These are phyloP conservation scores for Trichoderma gamsii DNA, from an alignment of 495 filamentous ascomycete genomes.

Conservation along the genomic window DNA sequence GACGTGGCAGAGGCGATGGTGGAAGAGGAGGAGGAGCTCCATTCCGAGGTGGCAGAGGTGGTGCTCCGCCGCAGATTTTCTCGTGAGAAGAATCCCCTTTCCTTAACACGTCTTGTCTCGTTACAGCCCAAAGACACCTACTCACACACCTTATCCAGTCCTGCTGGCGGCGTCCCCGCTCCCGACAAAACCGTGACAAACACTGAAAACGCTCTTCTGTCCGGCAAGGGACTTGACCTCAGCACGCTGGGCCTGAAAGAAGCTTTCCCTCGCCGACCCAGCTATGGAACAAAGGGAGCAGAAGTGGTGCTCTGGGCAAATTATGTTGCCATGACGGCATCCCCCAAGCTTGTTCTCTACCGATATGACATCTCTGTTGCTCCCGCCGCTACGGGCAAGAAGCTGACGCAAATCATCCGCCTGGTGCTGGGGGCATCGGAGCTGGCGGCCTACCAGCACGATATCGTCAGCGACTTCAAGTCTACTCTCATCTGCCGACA, in stretches of 20 bases:
- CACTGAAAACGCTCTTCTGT: background rate
- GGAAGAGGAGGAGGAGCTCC: background rate
- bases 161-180: background rate
- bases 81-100: background rate
- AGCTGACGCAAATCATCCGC: slow-evolving; percentile 41
- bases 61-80: background rate
- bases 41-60: background rate
- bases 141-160: background rate
- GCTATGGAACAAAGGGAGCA: slow-evolving; percentile 43
- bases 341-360: slow-evolving; percentile 31
- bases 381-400: slow-evolving; percentile 34
- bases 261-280: slow-evolving; percentile 37
- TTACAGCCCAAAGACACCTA: background rate
- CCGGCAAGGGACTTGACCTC: background rate
- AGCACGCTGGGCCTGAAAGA: slow-evolving; percentile 16
- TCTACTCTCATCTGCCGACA: slow-evolving; percentile 41
- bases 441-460: slow-evolving; percentile 24
- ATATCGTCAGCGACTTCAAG: slow-evolving; percentile 46
- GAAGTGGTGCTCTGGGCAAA: slow-evolving; percentile 46
- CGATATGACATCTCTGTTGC: slow-evolving; percentile 41
- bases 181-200: background rate
- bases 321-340: slow-evolving; percentile 39
- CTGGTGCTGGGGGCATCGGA: slow-evolving; percentile 43
- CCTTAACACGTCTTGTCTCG: background rate
- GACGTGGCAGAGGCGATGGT: background rate